These are phyloP conservation scores for Chlorophyllum brunneum DNA, from an alignment of 768 basidiomycete genomes.

Conservation along the genomic window DNA sequence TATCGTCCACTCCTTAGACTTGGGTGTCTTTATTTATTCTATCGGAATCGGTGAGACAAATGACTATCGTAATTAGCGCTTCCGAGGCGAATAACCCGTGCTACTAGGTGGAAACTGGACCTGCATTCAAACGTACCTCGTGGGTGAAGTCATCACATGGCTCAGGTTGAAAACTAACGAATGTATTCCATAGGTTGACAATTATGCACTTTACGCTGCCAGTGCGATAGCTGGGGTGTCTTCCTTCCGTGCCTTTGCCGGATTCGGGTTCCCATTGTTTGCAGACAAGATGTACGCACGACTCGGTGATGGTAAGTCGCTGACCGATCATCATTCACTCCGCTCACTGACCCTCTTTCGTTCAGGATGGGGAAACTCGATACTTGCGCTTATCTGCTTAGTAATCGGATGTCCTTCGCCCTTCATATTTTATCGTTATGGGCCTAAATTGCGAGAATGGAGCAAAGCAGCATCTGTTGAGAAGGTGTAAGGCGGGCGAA, in stretches of 20 bases:
- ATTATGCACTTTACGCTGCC: conserved; percentile 63
- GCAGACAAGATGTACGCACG: conserved; percentile 51
- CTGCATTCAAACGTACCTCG: conserved; percentile 56
- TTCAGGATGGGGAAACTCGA: conserved; percentile 51
- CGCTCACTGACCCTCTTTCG: background rate
- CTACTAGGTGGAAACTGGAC: conserved; percentile 32
- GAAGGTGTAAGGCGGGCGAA: conserved; percentile 9
- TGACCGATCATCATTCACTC: background rate
- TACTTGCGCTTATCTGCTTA: conserved; percentile 50
- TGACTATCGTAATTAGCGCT: background rate
- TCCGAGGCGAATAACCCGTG: background rate
- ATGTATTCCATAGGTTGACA: conserved; percentile 52
- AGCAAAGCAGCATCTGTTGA: conserved; percentile 34
- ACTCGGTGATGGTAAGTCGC: conserved; percentile 38
- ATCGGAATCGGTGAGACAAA: conserved; percentile 43
- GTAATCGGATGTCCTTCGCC: conserved; percentile 50
- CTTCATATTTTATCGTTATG: conserved; percentile 38
- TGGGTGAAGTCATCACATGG: conserved; percentile 31
- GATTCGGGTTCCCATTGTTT: conserved; percentile 64
- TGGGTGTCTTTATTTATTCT: conserved; percentile 44
- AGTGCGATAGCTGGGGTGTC: conserved; percentile 59
- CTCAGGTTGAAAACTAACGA: background rate
- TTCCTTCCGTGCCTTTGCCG: conserved; percentile 52
- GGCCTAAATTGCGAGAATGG: conserved; percentile 31
- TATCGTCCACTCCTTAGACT: conserved; percentile 12